Conservation (phyloP, 495 filamentous ascomycete genomes). For the Patellaria atrata region DNA sequence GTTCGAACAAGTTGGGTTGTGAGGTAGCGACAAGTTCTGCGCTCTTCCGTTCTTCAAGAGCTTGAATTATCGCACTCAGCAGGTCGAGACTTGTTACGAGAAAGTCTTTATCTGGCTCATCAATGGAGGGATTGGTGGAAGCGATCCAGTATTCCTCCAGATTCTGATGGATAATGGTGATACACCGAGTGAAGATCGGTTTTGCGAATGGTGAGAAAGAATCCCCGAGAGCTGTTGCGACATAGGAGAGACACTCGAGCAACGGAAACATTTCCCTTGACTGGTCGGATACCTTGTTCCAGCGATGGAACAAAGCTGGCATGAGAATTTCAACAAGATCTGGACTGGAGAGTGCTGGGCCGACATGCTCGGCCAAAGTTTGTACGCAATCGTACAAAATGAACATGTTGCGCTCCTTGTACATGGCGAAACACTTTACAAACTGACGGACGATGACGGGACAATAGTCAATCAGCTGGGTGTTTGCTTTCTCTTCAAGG, state of each 20-base stretch:
- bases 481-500: conserved; percentile 84
- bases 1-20: conserved; percentile 74
- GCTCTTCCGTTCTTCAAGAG: conserved; percentile 60
- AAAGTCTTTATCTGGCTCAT: conserved; percentile 92
- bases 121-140: conserved; percentile 45
- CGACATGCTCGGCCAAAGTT: conserved; percentile 86
- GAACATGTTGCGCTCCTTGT: conserved; percentile 98
- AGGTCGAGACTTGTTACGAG: conserved; percentile 92
- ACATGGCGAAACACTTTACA: conserved; percentile 78
- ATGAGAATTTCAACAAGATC: conserved; percentile 75
- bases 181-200: conserved; percentile 73
- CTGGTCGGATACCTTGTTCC: conserved; percentile 74
- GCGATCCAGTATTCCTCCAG: conserved; percentile 59
- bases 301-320: conserved; percentile 84
- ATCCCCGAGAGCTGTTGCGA: conserved; percentile 73
- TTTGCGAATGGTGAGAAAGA: conserved; percentile 70
- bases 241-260: conserved; percentile 87
- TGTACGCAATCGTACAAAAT: conserved; percentile 98
- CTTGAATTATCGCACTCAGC: conserved; percentile 86
- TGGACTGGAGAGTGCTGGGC: conserved; percentile 58
- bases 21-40: conserved; percentile 58
- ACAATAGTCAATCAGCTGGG: conserved; percentile 66
- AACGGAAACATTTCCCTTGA: conserved; percentile 90
- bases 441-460: conserved; percentile 84
- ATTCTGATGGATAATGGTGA: conserved; percentile 81